Conservation (phyloP, 495 filamentous ascomycete genomes). For the Polyplosphaeria fusca region DNA sequence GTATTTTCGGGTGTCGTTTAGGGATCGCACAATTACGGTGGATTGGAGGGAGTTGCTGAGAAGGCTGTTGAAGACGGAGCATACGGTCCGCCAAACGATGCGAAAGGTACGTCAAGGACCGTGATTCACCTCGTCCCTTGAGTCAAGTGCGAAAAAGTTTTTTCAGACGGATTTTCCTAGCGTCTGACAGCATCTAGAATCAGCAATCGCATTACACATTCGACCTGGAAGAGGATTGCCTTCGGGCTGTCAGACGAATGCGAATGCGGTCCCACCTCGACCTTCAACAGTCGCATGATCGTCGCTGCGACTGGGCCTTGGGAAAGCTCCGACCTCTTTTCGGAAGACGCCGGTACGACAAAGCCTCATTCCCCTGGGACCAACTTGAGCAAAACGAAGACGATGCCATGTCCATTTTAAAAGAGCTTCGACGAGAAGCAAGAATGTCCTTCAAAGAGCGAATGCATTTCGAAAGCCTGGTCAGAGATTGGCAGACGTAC, state of each 20-base stretch:
- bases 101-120: constrained; percentile 8
- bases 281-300: background rate
- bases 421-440: constrained; percentile 8
- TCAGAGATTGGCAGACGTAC: background rate
- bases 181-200: background rate
- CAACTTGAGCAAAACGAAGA: constrained; percentile 5
- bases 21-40: background rate
- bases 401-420: background rate
- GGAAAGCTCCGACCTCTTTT: constrained; percentile 4
- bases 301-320: constrained; percentile 5
- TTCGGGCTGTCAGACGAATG: constrained; percentile 11
- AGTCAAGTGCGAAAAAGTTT: too few relatives aligned
- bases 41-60: constrained; percentile 6
- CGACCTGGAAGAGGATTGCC: constrained; percentile 11
- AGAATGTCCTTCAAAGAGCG: background rate
- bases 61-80: constrained; percentile 5
- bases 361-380: background rate
- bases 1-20: too few relatives aligned
- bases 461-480: background rate
- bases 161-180: background rate
- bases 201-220: constrained; percentile 8
- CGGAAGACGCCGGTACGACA: background rate
- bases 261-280: background rate
- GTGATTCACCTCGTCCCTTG: too few relatives aligned
- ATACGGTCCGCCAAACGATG: background rate